A percentile compares a stretch with the other conserved stretches of the same genome.
These are phyloP conservation scores for Arabidopsis lyrata DNA, from an alignment of 441 rosid genomes.

Conservation along the genomic window DNA sequence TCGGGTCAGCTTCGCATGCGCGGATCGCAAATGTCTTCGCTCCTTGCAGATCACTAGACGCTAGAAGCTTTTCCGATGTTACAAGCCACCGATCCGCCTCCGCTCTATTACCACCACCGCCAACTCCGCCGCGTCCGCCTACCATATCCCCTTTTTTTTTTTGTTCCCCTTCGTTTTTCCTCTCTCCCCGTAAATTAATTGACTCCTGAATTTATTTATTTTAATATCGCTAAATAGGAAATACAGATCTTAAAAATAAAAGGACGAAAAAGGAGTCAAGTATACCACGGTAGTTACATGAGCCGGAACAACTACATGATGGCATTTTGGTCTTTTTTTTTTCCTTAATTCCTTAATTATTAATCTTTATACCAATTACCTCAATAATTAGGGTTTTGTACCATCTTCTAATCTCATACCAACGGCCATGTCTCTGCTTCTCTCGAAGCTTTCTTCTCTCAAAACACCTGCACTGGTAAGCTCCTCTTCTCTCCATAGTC, in stretches of 20 bases:
- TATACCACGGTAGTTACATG: background rate
- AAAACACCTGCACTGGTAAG: too few relatives aligned
- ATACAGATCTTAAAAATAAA: slow-evolving; percentile 24
- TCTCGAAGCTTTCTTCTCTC: too few relatives aligned
- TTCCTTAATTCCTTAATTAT: too few relatives aligned
- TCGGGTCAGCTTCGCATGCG: slow-evolving; percentile 77
- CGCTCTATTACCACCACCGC: slow-evolving; percentile 51
- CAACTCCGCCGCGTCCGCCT: slow-evolving; percentile 33
- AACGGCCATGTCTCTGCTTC: too few relatives aligned
- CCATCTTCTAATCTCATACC: too few relatives aligned
- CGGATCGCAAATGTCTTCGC: slow-evolving; percentile 84
- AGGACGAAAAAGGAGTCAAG: background rate
- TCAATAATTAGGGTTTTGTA: too few relatives aligned
- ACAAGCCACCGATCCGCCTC: slow-evolving; percentile 86
- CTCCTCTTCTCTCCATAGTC: too few relatives aligned
- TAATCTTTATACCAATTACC: too few relatives aligned
- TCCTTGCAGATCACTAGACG: slow-evolving; percentile 79
- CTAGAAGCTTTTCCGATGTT: slow-evolving; percentile 81
- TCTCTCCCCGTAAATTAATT: slow-evolving; percentile 1
- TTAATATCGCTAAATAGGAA: background rate
- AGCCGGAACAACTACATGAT: background rate
- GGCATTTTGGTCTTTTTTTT: background rate
- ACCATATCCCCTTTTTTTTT: slow-evolving; percentile 25
- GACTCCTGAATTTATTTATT: background rate
- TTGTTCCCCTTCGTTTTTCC: background rate